Evolutionary conservation across 2,329 filamentous ascomycete species (phyloP).

Genomic region (Lasiodiplodia sp.): DNA sequence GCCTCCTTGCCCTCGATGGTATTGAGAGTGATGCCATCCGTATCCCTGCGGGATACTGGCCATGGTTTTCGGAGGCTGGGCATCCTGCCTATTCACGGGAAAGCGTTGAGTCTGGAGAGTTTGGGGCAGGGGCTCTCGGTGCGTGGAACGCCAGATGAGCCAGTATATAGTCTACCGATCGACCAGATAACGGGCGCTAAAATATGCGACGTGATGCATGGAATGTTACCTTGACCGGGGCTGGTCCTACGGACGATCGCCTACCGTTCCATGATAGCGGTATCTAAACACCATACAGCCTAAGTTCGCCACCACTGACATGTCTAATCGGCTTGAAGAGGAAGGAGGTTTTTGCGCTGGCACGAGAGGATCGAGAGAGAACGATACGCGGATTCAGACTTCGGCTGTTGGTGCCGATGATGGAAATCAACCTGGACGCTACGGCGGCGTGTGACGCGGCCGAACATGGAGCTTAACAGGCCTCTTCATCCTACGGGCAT

Average conservation of each 20-base stretch:
- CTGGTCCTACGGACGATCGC: background rate
- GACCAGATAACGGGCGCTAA: background rate
- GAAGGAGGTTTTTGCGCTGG: background rate
- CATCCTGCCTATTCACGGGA: background rate
- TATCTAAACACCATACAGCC: background rate
- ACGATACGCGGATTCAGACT: background rate
- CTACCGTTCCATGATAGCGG: background rate
- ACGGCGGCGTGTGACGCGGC: conserved; percentile 3
- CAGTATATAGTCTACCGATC: background rate
- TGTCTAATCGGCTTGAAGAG: background rate
- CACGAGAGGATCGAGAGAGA: background rate
- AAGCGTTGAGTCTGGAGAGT: background rate
- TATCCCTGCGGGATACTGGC: conserved; percentile 15
- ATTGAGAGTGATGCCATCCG: conserved; percentile 6
- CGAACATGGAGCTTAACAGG: background rate
- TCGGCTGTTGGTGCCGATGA: background rate
- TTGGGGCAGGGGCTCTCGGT: background rate
- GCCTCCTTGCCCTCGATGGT: conserved; percentile 16
- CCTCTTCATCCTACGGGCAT: background rate
- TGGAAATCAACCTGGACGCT: background rate
- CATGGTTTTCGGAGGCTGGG: conserved; percentile 27
- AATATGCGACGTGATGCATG: conserved; percentile 1
- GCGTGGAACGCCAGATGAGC: background rate
- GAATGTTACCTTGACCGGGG: conserved; percentile 23
- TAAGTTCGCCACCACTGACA: background rate